Evolutionary conservation across 495 filamentous ascomycete species (phyloP), one percentile per base, ranked within the genome.

Genomic region (Mytilinidion resinicola): DNA sequence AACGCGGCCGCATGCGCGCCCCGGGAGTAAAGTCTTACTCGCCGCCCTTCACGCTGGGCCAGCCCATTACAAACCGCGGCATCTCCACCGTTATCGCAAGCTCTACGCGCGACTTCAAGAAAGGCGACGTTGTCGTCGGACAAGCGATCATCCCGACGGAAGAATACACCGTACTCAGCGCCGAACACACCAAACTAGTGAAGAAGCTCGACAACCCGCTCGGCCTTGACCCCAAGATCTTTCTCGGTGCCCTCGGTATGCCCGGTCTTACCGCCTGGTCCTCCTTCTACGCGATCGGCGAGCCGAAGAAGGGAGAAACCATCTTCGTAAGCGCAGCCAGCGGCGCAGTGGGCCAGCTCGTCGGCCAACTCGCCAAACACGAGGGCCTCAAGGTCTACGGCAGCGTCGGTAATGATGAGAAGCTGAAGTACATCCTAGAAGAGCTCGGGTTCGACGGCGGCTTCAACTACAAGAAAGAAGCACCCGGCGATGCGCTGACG

Each of bases 291-390:
- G 84, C 86, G 65, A 92, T 96, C 53, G 90, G 89, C 1, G 74
- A 86, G 78, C 90, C 90, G 35, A 86, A 88, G 76, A 87, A 87
- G 74, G 90, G 90, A 33, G 89, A 95, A 77, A 92, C 89, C 5
- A 88, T 96, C 66, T 91, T 92, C 69, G 80, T 96, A 62, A 87
- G 82, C 47, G 82, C 87, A 11, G 90, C 90, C 1, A 85, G 84
- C 14, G 90, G 90, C 36, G 90, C 90, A 1, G 90, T 96, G 12
- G 90, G 90, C 6, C 83, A 89, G 73, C 66, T 95, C 4, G 90
- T 93, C 38, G 90, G 90, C 9, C 88, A 91, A 73, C 71, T 95
- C 30, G 89, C 90, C 47, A 93, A 92, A 79, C 84, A 85, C 62
- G 89, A 95, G 73, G 91, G 91, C 3, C 74, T 97, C 44, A 83